Evolutionary conservation across 2,329 filamentous ascomycete species (phyloP).

Genomic region (Lasiodiplodia sp.): DNA sequence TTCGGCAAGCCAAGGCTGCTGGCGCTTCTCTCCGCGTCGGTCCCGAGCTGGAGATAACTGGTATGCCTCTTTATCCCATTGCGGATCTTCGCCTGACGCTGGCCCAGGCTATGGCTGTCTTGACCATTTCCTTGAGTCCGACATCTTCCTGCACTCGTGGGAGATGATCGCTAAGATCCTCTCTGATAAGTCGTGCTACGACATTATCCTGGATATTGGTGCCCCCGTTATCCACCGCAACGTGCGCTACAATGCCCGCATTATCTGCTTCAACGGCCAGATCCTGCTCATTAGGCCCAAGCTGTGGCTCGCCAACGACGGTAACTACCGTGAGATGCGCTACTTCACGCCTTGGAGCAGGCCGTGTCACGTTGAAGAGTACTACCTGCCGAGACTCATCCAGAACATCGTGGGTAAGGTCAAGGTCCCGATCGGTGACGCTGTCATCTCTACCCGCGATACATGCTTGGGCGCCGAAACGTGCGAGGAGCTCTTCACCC

Average conservation of each 20-base stretch:
- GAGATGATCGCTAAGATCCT: constrained; percentile 70
- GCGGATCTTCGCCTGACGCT: constrained; percentile 23
- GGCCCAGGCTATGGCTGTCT: constrained; percentile 68
- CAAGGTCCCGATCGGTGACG: constrained; percentile 73
- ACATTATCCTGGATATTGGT: constrained; percentile 66
- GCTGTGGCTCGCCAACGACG: constrained; percentile 74
- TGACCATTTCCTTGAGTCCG: constrained; percentile 65
- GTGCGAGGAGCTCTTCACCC: constrained; percentile 60
- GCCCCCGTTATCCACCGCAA: constrained; percentile 68
- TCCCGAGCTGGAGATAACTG: constrained; percentile 59
- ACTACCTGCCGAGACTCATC: constrained; percentile 67
- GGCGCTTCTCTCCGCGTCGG: constrained; percentile 70
- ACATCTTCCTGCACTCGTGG: constrained; percentile 51
- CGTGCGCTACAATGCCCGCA: constrained; percentile 68
- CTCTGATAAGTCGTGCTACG: constrained; percentile 64
- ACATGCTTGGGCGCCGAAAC: constrained; percentile 70
- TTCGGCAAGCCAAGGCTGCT: constrained; percentile 64
- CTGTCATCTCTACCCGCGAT: constrained; percentile 67
- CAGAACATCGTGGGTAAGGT: constrained; percentile 63
- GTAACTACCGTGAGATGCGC: constrained; percentile 59
- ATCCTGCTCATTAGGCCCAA: constrained; percentile 77
- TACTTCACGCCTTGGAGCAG: constrained; percentile 53
- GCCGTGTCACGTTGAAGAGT: constrained; percentile 67
- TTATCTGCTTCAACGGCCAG: constrained; percentile 70
- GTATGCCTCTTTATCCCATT: neutral